Evolutionary conservation across 345 rosid genomes (phyloP).

Genomic region (Syzygium oleosum): DNA sequence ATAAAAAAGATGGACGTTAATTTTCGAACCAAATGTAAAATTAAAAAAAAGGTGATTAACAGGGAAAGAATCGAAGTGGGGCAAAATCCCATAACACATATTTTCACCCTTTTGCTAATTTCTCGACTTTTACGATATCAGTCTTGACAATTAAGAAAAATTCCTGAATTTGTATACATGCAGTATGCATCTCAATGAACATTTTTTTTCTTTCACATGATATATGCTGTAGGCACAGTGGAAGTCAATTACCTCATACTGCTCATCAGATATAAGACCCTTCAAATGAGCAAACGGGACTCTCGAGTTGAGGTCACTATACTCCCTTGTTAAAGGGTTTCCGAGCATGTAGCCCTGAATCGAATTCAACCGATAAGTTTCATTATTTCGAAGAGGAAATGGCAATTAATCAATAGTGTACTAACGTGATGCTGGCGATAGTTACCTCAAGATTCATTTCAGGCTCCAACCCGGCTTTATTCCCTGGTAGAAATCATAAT

Average conservation of each 20-base stretch:
- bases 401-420: too few relatives aligned
- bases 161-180: neutral
- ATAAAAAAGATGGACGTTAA: neutral
- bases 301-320: constrained; percentile 13
- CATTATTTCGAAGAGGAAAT: neutral
- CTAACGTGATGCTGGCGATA: neutral
- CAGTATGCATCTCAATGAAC: neutral
- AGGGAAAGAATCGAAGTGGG: neutral
- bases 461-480: neutral
- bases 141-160: neutral
- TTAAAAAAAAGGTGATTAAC: neutral
- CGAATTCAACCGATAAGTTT: neutral
- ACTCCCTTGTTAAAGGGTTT: constrained; percentile 12
- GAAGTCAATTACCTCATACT: constrained; percentile 4
- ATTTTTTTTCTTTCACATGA: neutral
- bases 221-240: accelerated
- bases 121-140: neutral
- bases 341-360: constrained; percentile 21
- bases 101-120: neutral
- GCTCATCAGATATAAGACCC: constrained; percentile 13
- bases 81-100: neutral
- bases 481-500: neutral
- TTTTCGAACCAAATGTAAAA: neutral
- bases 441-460: neutral
- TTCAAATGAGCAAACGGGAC: constrained; percentile 7